These are phyloP conservation scores for Phaeosphaeria sp. DNA, from an alignment of 2,329 filamentous ascomycete species.

Conservation along the genomic window DNA sequence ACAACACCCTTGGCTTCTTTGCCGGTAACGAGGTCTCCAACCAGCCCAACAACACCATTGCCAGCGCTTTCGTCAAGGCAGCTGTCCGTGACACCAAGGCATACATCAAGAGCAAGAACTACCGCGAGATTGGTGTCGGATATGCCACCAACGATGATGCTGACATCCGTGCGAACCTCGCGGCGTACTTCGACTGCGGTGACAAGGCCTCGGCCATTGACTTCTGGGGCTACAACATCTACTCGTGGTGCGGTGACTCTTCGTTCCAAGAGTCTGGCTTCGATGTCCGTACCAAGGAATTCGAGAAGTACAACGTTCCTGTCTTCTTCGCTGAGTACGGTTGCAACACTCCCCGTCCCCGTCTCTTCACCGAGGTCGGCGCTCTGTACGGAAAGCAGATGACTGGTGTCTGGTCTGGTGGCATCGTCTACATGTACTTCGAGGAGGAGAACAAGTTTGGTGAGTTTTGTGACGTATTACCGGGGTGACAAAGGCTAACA, in stretches of 20 bases:
- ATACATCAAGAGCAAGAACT: slow-evolving; percentile 82
- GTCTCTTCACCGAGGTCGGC: slow-evolving; percentile 83
- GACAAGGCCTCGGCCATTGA: slow-evolving; percentile 71
- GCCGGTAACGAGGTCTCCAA: slow-evolving; percentile 98
- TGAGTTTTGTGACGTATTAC: slow-evolving; percentile 43
- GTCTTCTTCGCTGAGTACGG: slow-evolving; percentile 89
- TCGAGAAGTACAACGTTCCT: slow-evolving; percentile 86
- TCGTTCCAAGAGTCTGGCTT: slow-evolving; percentile 80
- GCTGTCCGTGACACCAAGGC: slow-evolving; percentile 95
- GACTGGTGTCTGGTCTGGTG: slow-evolving; percentile 88
- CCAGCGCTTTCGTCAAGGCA: slow-evolving; percentile 95
- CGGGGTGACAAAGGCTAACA: slow-evolving; percentile 9
- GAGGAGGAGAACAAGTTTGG: slow-evolving; percentile 90
- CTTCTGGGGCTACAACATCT: slow-evolving; percentile 99
- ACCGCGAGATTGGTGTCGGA: slow-evolving; percentile 84
- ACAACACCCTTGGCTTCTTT: slow-evolving; percentile 96
- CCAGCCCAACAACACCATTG: slow-evolving; percentile 82
- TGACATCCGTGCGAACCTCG: slow-evolving; percentile 79
- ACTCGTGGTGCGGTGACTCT: slow-evolving; percentile 96
- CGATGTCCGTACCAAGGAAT: slow-evolving; percentile 82
- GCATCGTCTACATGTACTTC: slow-evolving; percentile 99
- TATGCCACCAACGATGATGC: slow-evolving; percentile 96
- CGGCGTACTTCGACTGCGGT: slow-evolving; percentile 95
- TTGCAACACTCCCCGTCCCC: slow-evolving; percentile 77
- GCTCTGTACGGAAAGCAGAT: slow-evolving; percentile 82